phyloP scores from a whole-genome alignment of 345 rosid genomes.

The Iberis pinnata region DNA sequence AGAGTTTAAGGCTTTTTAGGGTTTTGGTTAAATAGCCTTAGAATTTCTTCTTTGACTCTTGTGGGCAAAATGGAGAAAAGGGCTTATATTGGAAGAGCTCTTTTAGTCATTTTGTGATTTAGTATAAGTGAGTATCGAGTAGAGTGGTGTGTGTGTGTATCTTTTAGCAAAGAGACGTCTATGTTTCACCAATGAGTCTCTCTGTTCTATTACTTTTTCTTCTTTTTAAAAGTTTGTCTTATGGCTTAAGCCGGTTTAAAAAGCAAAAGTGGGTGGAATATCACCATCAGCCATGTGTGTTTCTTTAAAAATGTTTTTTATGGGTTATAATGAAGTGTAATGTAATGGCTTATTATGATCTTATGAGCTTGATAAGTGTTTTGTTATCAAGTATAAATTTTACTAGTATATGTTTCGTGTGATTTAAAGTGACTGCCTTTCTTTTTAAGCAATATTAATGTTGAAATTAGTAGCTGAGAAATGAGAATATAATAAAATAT shows the following conservation, averaged over 20 bases:
- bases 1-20: slow-evolving; percentile 23
- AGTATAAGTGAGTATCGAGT: background rate
- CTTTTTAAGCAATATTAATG: no score
- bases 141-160: slow-evolving; percentile 13
- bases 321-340: no score
- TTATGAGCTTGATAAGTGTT: no score
- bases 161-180: slow-evolving; percentile 25
- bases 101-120: slow-evolving; percentile 25
- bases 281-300: slow-evolving; percentile 24
- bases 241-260: slow-evolving; percentile 7
- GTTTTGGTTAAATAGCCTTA: slow-evolving; percentile 24
- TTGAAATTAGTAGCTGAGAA: no score
- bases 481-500: no score
- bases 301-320: no score
- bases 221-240: slow-evolving; percentile 18
- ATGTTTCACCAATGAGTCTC: slow-evolving; percentile 18
- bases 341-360: no score
- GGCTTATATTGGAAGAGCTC: slow-evolving; percentile 23
- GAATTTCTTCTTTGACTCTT: background rate
- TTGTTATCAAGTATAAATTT: no score
- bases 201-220: slow-evolving; percentile 14
- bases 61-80: slow-evolving; percentile 17
- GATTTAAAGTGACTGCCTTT: no score
- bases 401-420: no score
- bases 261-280: slow-evolving; percentile 16